These are phyloP conservation scores for Aureobasidium zeae DNA, from an alignment of 2,329 filamentous ascomycete species.

Conservation along the genomic window DNA sequence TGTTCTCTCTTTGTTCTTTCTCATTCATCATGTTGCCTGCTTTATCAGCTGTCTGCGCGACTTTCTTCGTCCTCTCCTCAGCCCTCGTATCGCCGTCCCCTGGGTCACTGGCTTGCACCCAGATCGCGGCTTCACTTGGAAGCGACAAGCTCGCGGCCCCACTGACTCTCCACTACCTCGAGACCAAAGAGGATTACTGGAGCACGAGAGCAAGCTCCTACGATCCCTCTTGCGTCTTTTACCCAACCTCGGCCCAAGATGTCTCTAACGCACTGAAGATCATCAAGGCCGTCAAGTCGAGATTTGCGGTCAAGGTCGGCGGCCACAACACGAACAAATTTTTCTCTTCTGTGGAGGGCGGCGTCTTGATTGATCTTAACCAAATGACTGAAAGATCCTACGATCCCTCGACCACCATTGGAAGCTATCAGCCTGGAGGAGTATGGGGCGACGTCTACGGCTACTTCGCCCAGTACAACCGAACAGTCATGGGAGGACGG, in stretches of 20 bases:
- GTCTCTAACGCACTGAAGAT: not conserved
- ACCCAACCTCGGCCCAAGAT: slow-evolving; percentile 6
- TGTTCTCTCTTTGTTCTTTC: too few relatives aligned
- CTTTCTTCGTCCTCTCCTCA: too few relatives aligned
- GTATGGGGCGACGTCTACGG: slow-evolving; percentile 2
- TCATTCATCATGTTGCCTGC: too few relatives aligned
- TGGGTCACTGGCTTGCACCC: not conserved
- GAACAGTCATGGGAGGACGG: slow-evolving; percentile 5
- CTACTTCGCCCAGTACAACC: not conserved
- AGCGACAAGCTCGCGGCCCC: not conserved
- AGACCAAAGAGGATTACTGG: not conserved
- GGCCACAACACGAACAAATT: slow-evolving; percentile 8
- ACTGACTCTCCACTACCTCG: not conserved
- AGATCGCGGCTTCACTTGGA: not conserved
- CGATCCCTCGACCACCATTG: slow-evolving; percentile 1
- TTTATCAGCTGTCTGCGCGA: too few relatives aligned
- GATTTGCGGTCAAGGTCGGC: slow-evolving; percentile 7
- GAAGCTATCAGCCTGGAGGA: slow-evolving; percentile 6
- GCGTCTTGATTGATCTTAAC: slow-evolving; percentile 10
- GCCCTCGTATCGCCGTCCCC: too few relatives aligned
- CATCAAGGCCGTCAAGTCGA: not conserved
- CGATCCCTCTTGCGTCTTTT: slow-evolving; percentile 5
- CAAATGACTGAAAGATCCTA: slow-evolving; percentile 4
- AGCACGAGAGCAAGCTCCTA: not conserved
- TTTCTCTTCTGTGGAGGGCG: slow-evolving; percentile 5